Conservation (phyloP, 2,329 filamentous ascomycete genomes). For the Raffaelea arxii region DNA sequence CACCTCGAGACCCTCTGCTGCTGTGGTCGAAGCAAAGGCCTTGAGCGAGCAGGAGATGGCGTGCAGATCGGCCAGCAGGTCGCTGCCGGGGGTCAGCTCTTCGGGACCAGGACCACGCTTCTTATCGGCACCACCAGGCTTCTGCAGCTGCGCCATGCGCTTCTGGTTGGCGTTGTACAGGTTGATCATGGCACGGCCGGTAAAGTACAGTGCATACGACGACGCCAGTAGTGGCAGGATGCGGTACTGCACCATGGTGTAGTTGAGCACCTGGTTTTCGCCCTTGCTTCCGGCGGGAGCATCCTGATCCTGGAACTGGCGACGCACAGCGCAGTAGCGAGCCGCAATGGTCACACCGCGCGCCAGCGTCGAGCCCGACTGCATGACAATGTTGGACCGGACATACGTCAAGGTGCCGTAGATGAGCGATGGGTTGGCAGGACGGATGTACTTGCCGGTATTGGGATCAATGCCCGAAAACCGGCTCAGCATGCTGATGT, state of each 20-base stretch:
- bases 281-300: constrained; percentile 51
- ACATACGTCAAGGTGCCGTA: constrained; percentile 73
- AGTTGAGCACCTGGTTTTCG: constrained; percentile 70
- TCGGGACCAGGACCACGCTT: constrained; percentile 1
- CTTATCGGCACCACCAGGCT: constrained; percentile 40
- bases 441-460: constrained; percentile 58
- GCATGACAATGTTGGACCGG: constrained; percentile 62
- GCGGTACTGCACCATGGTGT: constrained; percentile 71
- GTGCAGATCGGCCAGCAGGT: constrained; percentile 57
- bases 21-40: constrained; percentile 60
- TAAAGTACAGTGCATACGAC: constrained; percentile 72
- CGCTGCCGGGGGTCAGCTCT: constrained; percentile 1
- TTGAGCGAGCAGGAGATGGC: constrained; percentile 70
- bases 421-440: constrained; percentile 55
- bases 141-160: constrained; percentile 44
- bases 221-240: constrained; percentile 63
- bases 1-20: constrained; percentile 64
- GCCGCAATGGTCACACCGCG: constrained; percentile 71
- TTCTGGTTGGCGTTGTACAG: constrained; percentile 65
- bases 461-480: constrained; percentile 60
- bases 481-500: constrained; percentile 63
- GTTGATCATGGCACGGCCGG: constrained; percentile 65
- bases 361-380: constrained; percentile 61
- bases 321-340: constrained; percentile 61
- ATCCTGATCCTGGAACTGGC: constrained; percentile 61